Percentiles rank a stretch among this genome's conserved stretches.
These are phyloP conservation scores for Rhizopus sp. DNA, from an alignment of 371 early-diverging fungal genomes.

Conservation along the genomic window DNA sequence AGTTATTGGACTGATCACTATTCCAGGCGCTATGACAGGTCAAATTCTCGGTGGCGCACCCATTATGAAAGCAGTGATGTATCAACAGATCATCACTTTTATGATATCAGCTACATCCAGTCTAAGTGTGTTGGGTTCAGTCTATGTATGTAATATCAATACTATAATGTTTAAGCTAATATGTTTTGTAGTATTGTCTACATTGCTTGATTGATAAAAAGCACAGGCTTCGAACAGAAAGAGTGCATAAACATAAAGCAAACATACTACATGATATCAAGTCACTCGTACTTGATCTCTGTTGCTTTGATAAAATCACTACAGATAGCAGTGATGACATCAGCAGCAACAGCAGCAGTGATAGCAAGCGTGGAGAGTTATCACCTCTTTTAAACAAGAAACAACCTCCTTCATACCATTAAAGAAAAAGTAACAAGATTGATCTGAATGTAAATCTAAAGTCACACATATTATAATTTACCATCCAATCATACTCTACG, in stretches of 20 bases:
- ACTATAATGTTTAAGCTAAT: background rate
- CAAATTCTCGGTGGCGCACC: conserved; percentile 85
- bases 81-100: conserved; percentile 84
- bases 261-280: conserved; percentile 26
- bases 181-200: conserved; percentile 48
- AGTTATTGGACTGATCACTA: conserved; percentile 85
- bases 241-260: conserved; percentile 36
- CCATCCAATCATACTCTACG: background rate
- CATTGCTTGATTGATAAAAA: conserved; percentile 60
- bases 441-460: too few species aligned
- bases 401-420: too few species aligned
- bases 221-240: conserved; percentile 60
- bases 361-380: too few species aligned
- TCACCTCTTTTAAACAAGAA: too few species aligned
- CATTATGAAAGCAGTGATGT: conserved; percentile 77
- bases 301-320: conserved; percentile 8
- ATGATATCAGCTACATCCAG: conserved; percentile 77
- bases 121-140: conserved; percentile 63
- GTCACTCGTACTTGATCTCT: conserved; percentile 1
- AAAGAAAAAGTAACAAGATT: too few species aligned
- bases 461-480: too few species aligned
- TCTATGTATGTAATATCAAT: conserved; percentile 47
- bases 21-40: conserved; percentile 93
- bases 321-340: background rate
- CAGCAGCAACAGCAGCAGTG: background rate